Evolutionary conservation across 768 basidiomycete genomes (phyloP).

Genomic region (Mycena rebaudengoi): DNA sequence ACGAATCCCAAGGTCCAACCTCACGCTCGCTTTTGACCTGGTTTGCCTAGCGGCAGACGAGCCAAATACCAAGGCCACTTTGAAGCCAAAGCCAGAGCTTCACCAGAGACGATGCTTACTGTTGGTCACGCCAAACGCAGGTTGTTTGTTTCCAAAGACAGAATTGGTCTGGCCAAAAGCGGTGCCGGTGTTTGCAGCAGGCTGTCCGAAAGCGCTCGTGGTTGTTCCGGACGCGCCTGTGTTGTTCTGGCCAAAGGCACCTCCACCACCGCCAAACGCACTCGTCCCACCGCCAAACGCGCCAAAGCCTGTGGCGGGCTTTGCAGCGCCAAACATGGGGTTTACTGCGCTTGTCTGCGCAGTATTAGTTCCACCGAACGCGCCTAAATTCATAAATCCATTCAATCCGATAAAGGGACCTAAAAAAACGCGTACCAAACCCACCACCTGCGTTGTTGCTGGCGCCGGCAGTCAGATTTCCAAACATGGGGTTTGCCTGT

Average conservation of each 20-base stretch:
- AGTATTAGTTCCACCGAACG: conserved; percentile 51
- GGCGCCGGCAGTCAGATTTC: conserved; percentile 54
- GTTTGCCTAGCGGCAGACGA: no score
- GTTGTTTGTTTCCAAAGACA: conserved; percentile 50
- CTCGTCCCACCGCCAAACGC: conserved; percentile 66
- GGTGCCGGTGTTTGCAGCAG: conserved; percentile 46
- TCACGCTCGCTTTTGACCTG: no score
- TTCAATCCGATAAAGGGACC: conserved; percentile 18
- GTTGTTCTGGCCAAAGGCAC: conserved; percentile 51
- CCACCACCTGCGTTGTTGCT: conserved; percentile 41
- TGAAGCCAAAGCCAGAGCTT: no score
- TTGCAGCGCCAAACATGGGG: conserved; percentile 69
- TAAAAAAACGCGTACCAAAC: conserved; percentile 52
- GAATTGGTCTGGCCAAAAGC: conserved; percentile 68
- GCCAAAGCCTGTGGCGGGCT: conserved; percentile 80
- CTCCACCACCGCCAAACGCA: conserved; percentile 57
- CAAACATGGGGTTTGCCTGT: conserved; percentile 84
- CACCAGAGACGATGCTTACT: conserved; percentile 38
- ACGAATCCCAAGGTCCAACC: no score
- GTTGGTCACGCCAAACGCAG: conserved; percentile 52
- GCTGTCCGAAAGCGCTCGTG: conserved; percentile 52
- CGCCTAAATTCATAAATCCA: conserved; percentile 44
- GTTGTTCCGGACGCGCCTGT: conserved; percentile 30
- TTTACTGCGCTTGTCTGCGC: conserved; percentile 45
- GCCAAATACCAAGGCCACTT: no score